Percentiles rank a stretch among this genome's conserved stretches.
phyloP scores from a whole-genome alignment of 148 eudicot species.

The Drosera capensis region DNA sequence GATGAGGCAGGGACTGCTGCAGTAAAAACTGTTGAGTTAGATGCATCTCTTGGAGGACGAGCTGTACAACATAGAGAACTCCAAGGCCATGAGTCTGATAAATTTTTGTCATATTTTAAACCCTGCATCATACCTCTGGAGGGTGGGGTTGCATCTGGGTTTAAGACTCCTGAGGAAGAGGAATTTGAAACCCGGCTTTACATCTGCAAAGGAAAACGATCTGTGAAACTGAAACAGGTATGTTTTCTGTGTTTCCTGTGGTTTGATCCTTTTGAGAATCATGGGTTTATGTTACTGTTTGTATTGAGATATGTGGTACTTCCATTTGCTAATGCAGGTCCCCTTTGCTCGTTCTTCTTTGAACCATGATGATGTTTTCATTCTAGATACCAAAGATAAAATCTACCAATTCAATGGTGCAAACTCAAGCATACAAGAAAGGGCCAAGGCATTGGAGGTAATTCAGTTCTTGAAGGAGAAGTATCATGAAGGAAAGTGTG shows the following conservation, averaged over 20 bases:
- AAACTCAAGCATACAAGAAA: conserved; percentile 94
- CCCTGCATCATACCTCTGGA: conserved; percentile 92
- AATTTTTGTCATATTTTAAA: conserved; percentile 85
- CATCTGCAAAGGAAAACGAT: conserved; percentile 81
- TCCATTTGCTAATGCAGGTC: conserved; percentile 44
- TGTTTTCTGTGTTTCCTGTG: conserved; percentile 2
- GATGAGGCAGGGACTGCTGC: conserved; percentile 99
- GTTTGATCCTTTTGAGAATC: neutral
- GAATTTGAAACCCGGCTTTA: conserved; percentile 89
- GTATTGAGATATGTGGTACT: neutral
- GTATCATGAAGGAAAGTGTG: conserved; percentile 74
- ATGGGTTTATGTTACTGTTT: neutral
- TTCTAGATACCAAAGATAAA: conserved; percentile 85
- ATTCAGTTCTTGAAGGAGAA: conserved; percentile 83
- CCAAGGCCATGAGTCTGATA: conserved; percentile 93
- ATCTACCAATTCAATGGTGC: conserved; percentile 97
- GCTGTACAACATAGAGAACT: conserved; percentile 92
- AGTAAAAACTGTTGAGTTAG: conserved; percentile 90
- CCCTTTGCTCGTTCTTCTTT: conserved; percentile 91
- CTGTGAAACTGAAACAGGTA: conserved; percentile 90
- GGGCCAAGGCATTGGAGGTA: conserved; percentile 97
- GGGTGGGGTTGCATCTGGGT: conserved; percentile 97
- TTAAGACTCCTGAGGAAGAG: conserved; percentile 75
- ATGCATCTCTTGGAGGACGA: conserved; percentile 83
- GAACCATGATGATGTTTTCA: conserved; percentile 95